Base-by-base conservation (phyloP, 331 rosid genomes). In the Saraca asoca region DNA sequence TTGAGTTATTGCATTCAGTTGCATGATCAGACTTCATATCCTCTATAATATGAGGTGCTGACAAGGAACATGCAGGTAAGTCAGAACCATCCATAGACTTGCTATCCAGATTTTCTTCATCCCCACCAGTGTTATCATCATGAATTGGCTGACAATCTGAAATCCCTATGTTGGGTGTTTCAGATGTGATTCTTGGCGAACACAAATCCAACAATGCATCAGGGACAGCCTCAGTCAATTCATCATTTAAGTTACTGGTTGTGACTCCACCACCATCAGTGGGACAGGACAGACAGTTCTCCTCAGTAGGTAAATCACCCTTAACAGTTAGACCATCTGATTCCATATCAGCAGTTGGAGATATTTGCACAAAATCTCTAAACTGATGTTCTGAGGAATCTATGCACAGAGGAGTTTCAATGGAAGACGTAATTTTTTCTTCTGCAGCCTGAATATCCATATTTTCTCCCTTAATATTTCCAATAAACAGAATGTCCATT, bases 161-260 rank as follows among this genome's bases (percentile, higher is more conserved):
- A 69, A 49, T 63, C 54, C 31, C 49, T 53, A 51, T 19, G 67
- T 69, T 85, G 9, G 64, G 72, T 38, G 66, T 78, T 62, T 79
- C 80, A 64, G 82, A 58, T 61, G 60, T 15, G 51, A 73, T 75
- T 53, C 84, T 87, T 53, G 71, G 78, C 72, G 85, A 75, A 82
- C 53, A 74, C 17, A 58, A 48, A 57, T 73, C 75, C 7, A 80
- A 75, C 54, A 68, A 59, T 51, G 60, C 58, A 71, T 62, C 78
- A 64, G 79, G 74, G 15, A 64, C 59, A 68, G 71, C 64, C 57
- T 78, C 86, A 73, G 54, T 50, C 60, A 78, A 77, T 72, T 88
- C 91, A 59, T 69, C 79, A 53, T 54, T 59, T 39, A 80, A 70
- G 76, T 78, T 72, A 65, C 81, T 62, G 29, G 75, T 46, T 14